Evolutionary conservation across 2,329 filamentous ascomycete species (phyloP).

Genomic region (Talaromyces sp.): DNA sequence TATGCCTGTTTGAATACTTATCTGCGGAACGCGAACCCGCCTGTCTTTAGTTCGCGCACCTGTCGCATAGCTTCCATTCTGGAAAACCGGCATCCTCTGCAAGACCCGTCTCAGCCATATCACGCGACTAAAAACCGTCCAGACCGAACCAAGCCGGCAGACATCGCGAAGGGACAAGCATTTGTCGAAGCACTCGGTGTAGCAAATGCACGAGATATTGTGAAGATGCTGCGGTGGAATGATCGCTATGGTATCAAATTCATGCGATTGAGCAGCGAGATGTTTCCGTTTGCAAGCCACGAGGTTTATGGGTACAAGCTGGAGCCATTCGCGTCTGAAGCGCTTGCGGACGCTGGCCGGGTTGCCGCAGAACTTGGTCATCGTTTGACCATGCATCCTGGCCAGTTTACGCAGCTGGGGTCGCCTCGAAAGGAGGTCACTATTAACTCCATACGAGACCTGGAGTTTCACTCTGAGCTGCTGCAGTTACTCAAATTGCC

Average conservation of each 20-base stretch:
- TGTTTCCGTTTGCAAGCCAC: constrained; percentile 95
- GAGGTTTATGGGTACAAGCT: constrained; percentile 80
- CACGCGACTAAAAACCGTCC: constrained; percentile 83
- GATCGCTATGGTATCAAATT: constrained; percentile 88
- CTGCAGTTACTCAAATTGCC: constrained; percentile 71
- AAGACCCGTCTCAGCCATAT: constrained; percentile 68
- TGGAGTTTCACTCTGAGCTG: constrained; percentile 85
- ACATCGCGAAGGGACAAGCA: constrained; percentile 60
- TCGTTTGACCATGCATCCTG: constrained; percentile 82
- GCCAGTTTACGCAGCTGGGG: constrained; percentile 87
- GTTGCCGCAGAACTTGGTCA: constrained; percentile 76
- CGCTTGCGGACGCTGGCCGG: constrained; percentile 68
- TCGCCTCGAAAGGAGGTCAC: constrained; percentile 76
- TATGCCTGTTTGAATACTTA: constrained; percentile 95
- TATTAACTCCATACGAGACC: constrained; percentile 68
- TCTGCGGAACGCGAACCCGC: constrained; percentile 70
- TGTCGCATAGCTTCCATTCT: constrained; percentile 87
- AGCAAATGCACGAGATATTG: constrained; percentile 75
- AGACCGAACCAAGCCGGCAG: constrained; percentile 65
- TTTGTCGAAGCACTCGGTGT: constrained; percentile 75
- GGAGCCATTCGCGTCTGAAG: constrained; percentile 74
- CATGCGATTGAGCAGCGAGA: constrained; percentile 86
- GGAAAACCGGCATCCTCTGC: constrained; percentile 78
- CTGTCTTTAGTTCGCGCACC: constrained; percentile 85
- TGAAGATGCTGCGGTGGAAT: constrained; percentile 88